A percentile compares a stretch with the other conserved stretches of the same genome.
These are phyloP conservation scores for Sonneratia alba DNA, from an alignment of 345 rosid genomes.

Conservation along the genomic window DNA sequence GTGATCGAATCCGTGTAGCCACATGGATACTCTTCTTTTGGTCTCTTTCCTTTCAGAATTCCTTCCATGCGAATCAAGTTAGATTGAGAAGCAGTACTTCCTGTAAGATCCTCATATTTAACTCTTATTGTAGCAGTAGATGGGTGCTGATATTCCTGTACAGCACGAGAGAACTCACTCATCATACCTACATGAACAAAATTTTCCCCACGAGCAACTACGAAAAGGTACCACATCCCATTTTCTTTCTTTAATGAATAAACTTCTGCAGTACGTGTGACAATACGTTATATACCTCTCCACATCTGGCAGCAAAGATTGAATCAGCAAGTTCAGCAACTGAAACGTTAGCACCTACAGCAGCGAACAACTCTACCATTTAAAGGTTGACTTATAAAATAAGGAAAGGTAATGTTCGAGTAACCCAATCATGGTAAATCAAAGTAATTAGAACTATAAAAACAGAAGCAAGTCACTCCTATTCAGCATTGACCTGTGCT, in stretches of 20 bases:
- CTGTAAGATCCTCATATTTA: conserved; percentile 32
- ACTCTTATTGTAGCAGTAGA: conserved; percentile 6
- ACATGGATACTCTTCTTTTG: conserved; percentile 42
- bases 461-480: not conserved
- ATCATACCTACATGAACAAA: not conserved
- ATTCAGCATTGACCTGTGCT: too few species aligned
- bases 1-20: conserved; percentile 19
- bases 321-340: conserved; percentile 61
- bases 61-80: conserved; percentile 21
- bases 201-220: not conserved
- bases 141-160: not conserved
- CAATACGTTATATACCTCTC: conserved; percentile 15
- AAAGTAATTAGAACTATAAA: not conserved
- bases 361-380: not conserved
- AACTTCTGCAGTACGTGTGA: not conserved
- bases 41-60: conserved; percentile 50
- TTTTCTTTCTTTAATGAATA: too few species aligned
- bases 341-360: conserved; percentile 60
- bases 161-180: not conserved
- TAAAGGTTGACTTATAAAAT: not conserved
- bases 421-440: not conserved
- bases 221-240: not conserved
- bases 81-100: conserved; percentile 9
- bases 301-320: conserved; percentile 47
- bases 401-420: not conserved